These are phyloP conservation scores for Rasamsonia emersonii DNA, from an alignment of 2,329 filamentous ascomycete genomes.

Conservation along the genomic window DNA sequence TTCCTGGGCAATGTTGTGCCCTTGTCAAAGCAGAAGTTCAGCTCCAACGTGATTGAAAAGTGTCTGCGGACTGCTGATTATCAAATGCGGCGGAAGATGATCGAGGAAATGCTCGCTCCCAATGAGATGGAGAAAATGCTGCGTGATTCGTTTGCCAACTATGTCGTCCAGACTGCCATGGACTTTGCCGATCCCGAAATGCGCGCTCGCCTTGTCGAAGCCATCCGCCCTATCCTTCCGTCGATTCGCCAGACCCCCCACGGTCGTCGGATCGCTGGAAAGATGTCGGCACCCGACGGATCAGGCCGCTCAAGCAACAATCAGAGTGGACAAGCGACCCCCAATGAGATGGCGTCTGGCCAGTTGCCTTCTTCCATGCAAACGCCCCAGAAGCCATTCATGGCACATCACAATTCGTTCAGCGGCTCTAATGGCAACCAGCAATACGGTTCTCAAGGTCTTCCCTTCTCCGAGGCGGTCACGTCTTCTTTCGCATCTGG, in stretches of 20 bases:
- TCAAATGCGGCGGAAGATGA: constrained; percentile 67
- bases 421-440: constrained; percentile 13
- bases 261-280: constrained; percentile 84
- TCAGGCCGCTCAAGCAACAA: constrained; percentile 29
- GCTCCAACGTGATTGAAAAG: constrained; percentile 98
- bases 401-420: constrained; percentile 22
- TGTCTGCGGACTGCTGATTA: constrained; percentile 75
- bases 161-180: constrained; percentile 93
- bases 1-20: constrained; percentile 65
- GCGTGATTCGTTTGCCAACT: constrained; percentile 91
- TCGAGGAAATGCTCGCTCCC: constrained; percentile 68
- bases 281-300: constrained; percentile 57
- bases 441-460: constrained; percentile 18
- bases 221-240: constrained; percentile 75
- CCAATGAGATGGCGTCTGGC: constrained; percentile 30
- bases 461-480: constrained; percentile 5
- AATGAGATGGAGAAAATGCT: constrained; percentile 80
- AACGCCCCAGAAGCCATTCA: constrained; percentile 19
- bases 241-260: constrained; percentile 85
- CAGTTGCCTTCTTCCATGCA: constrained; percentile 26
- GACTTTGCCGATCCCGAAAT: constrained; percentile 69
- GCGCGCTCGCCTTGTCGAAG: constrained; percentile 69
- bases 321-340: constrained; percentile 30
- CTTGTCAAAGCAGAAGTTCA: constrained; percentile 94
- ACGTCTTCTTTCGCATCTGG: constrained; percentile 14